phyloP scores from a whole-genome alignment of 1,284 basidiomycete genomes.

The Trametes polyzona region DNA sequence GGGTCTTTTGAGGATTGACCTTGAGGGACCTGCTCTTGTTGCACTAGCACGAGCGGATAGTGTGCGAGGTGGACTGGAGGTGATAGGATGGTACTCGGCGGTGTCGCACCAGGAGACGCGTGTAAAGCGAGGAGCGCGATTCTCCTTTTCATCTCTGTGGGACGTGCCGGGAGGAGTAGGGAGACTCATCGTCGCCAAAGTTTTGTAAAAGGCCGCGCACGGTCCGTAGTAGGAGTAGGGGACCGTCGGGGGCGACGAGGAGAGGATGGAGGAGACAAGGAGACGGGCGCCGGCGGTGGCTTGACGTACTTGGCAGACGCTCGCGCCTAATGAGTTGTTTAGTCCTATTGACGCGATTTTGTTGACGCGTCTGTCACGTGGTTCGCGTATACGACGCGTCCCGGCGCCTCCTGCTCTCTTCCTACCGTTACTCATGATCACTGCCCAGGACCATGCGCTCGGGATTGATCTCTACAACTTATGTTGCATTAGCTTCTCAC shows the following conservation, averaged over 20 bases:
- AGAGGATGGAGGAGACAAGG: constrained; percentile 7
- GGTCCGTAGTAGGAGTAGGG: not conserved
- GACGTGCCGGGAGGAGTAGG: constrained; percentile 67
- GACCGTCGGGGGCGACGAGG: constrained; percentile 12
- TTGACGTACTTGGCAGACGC: constrained; percentile 5
- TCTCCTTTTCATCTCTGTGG: constrained; percentile 57
- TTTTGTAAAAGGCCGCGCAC: not conserved
- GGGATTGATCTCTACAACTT: not conserved
- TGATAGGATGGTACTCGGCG: constrained; percentile 56
- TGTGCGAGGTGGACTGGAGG: constrained; percentile 39
- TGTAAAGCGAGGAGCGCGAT: constrained; percentile 38
- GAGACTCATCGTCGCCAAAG: constrained; percentile 37
- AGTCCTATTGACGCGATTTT: constrained; percentile 27
- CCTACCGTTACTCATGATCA: not conserved
- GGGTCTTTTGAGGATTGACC: constrained; percentile 68
- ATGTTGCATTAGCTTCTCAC: no score
- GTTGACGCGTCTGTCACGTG: constrained; percentile 27
- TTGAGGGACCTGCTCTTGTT: constrained; percentile 46
- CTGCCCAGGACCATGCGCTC: not conserved
- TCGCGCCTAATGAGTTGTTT: constrained; percentile 25
- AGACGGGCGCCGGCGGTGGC: constrained; percentile 4
- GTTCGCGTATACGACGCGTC: constrained; percentile 17
- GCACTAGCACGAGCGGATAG: constrained; percentile 37
- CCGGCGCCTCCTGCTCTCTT: not conserved
- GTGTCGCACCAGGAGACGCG: constrained; percentile 65